Percentiles rank a stretch among this genome's conserved stretches.
Evolutionary conservation across 306 rosid genomes (phyloP).

Genomic region (Medicago arabica): DNA sequence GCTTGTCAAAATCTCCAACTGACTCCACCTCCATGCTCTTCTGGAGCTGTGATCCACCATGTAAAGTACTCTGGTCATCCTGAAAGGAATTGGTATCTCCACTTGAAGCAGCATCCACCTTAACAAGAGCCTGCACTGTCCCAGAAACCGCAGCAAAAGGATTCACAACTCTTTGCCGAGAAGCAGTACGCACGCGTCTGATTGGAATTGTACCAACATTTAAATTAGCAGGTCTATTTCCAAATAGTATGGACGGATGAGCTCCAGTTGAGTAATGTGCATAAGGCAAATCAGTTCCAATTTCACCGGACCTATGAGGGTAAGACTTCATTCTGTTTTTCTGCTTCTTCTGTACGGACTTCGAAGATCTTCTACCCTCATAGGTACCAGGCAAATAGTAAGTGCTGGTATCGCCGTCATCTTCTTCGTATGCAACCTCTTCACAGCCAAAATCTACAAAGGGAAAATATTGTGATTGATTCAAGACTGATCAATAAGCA

Average conservation of each 20-base stretch:
- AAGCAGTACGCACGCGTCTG: constrained; percentile 87
- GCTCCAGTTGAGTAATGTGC: constrained; percentile 61
- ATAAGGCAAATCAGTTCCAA: constrained; percentile 72
- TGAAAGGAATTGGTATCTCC: constrained; percentile 98
- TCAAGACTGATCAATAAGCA: constrained; percentile 33
- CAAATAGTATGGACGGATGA: constrained; percentile 63
- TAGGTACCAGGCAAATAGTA: constrained; percentile 67
- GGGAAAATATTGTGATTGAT: constrained; percentile 28
- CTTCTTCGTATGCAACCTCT: constrained; percentile 75
- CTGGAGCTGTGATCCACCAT: constrained; percentile 80
- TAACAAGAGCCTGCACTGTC: constrained; percentile 66
- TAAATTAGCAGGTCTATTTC: constrained; percentile 79
- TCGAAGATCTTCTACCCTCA: constrained; percentile 66
- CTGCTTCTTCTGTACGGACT: constrained; percentile 65
- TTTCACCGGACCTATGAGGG: constrained; percentile 62
- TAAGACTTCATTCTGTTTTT: constrained; percentile 55
- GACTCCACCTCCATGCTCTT: constrained; percentile 95
- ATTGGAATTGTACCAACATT: constrained; percentile 82
- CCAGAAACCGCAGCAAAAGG: constrained; percentile 70
- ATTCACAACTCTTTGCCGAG: constrained; percentile 88
- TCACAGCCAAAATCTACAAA: constrained; percentile 62
- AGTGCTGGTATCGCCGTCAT: constrained; percentile 77
- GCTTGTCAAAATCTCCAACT: constrained; percentile 79
- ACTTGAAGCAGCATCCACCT: constrained; percentile 97
- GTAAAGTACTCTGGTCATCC: constrained; percentile 91